Percentiles rank a stretch among this genome's conserved stretches.
phyloP scores from a whole-genome alignment of 768 basidiomycete genomes.

The Vishniacozyma victoriae region DNA sequence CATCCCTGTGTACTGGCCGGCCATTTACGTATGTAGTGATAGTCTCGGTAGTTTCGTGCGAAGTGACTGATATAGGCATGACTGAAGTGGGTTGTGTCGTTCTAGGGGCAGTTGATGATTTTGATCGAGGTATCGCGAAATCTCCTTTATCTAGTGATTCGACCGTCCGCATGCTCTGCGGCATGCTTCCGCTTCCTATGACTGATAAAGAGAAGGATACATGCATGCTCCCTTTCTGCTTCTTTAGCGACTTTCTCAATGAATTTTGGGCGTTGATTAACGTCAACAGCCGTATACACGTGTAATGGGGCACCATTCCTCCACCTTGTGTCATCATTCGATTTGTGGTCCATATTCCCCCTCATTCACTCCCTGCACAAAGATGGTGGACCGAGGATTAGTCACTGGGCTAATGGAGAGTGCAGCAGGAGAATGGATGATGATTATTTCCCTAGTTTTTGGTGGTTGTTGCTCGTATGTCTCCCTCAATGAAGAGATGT shows the following conservation, averaged over 20 bases:
- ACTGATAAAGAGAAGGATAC: background rate
- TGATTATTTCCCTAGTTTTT: slow-evolving; percentile 62
- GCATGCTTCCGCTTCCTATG: background rate
- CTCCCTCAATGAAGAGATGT: background rate
- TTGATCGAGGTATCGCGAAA: too few relatives aligned
- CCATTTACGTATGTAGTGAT: slow-evolving; percentile 12
- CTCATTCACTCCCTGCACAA: too few relatives aligned
- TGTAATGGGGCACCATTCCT: too few relatives aligned
- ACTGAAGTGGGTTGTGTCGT: slow-evolving; percentile 3
- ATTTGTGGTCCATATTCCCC: too few relatives aligned
- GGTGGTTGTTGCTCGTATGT: slow-evolving; percentile 72
- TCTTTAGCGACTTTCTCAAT: too few relatives aligned
- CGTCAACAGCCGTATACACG: too few relatives aligned
- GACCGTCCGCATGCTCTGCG: background rate
- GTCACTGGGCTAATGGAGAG: slow-evolving; percentile 12
- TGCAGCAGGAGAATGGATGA: slow-evolving; percentile 53
- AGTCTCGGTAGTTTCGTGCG: slow-evolving; percentile 5
- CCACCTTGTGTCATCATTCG: too few relatives aligned
- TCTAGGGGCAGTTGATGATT: too few relatives aligned
- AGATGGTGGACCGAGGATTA: slow-evolving; percentile 12
- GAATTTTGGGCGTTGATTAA: too few relatives aligned
- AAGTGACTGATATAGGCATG: slow-evolving; percentile 12
- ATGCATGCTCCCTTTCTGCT: background rate
- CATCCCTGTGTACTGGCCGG: slow-evolving; percentile 7
- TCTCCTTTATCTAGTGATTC: background rate